These are phyloP conservation scores for Withania somnifera DNA, from an alignment of 305 asterid species.

Conservation along the genomic window DNA sequence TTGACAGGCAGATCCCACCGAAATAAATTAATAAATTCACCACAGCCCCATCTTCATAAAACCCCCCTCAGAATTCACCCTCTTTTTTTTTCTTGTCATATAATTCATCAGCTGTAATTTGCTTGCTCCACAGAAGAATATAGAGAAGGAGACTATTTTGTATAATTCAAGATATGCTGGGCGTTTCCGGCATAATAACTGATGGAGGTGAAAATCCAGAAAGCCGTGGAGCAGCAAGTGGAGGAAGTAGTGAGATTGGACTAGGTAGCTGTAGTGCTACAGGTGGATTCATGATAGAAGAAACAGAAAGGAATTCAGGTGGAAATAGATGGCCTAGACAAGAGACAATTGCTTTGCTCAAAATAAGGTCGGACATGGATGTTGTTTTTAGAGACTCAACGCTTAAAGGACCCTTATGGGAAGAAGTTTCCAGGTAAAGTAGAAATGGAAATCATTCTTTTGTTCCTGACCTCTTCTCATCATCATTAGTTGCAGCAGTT, in stretches of 20 bases:
- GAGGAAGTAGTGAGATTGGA: no score
- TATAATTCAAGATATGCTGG: slow-evolving; percentile 25
- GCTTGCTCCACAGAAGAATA: background rate
- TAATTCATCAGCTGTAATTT: slow-evolving; percentile 28
- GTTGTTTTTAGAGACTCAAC: slow-evolving; percentile 68
- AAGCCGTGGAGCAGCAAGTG: no score
- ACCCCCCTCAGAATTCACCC: slow-evolving; percentile 77
- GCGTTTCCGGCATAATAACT: no score
- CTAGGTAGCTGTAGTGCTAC: no score
- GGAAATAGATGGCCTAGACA: slow-evolving; percentile 93
- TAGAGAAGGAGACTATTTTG: background rate
- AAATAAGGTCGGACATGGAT: slow-evolving; percentile 88
- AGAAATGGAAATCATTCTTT: no score
- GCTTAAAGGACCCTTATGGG: slow-evolving; percentile 97
- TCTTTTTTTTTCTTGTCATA: slow-evolving; percentile 16
- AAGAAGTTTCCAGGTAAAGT: slow-evolving; percentile 96
- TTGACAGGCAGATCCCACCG: slow-evolving; percentile 95
- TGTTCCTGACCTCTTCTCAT: background rate
- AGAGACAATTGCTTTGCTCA: slow-evolving; percentile 68
- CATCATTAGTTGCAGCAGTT: no score
- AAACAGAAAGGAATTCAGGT: slow-evolving; percentile 33
- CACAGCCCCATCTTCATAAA: slow-evolving; percentile 60
- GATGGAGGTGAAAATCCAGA: no score
- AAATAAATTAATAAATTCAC: slow-evolving; percentile 80
- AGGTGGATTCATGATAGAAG: no score